Conservation (phyloP, 1,284 basidiomycete species). For the Cutaneotrichosporon cyanovorans region DNA sequence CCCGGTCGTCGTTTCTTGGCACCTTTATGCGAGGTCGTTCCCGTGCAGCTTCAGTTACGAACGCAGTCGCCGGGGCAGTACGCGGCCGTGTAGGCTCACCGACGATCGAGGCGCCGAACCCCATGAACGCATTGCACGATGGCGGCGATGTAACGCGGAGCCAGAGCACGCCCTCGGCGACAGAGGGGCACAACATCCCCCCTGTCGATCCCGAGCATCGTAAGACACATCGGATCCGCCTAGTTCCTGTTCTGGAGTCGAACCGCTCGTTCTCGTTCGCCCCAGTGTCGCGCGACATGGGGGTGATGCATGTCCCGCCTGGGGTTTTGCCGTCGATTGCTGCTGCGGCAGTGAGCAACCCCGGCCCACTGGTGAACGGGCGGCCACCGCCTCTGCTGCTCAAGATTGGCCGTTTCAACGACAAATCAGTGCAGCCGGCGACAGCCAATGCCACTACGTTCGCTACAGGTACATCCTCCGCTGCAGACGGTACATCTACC, state of each 20-base stretch:
- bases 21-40: constrained; percentile 41
- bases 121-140: constrained; percentile 6
- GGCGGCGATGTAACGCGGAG: constrained; percentile 31
- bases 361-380: constrained; percentile 39
- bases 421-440: constrained; percentile 35
- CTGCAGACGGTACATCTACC: too few species aligned
- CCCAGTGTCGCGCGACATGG: constrained; percentile 70
- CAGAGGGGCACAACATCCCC: constrained; percentile 5
- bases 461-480: too few species aligned
- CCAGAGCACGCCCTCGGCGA: constrained; percentile 27
- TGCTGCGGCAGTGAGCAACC: constrained; percentile 20
- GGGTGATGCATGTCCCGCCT: constrained; percentile 47
- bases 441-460: background rate
- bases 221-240: constrained; percentile 54
- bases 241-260: constrained; percentile 89
- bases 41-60: constrained; percentile 35
- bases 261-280: constrained; percentile 86
- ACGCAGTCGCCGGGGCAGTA: constrained; percentile 16
- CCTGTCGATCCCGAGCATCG: constrained; percentile 10
- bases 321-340: constrained; percentile 43
- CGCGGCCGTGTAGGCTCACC: constrained; percentile 19
- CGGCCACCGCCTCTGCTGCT: constrained; percentile 54
- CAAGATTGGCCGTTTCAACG: constrained; percentile 87
- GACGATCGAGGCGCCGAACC: constrained; percentile 19
- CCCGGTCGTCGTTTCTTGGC: constrained; percentile 39